Evolutionary conservation across 139 green algal species (phyloP).

Genomic region (Chlorella sp.): DNA sequence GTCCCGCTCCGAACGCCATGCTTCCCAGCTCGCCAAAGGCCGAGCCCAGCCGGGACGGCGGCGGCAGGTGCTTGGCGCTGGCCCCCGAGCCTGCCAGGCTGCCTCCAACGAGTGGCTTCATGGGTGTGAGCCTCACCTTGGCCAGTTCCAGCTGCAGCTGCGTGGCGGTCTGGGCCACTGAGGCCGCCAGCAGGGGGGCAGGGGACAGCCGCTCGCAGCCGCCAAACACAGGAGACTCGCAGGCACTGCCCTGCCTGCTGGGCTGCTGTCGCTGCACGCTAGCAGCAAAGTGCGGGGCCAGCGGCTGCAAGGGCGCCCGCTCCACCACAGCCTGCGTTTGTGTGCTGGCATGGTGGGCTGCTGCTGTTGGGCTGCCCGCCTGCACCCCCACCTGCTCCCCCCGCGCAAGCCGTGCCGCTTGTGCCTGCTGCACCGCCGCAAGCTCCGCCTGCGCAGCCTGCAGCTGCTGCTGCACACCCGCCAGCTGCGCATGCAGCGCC

Average conservation of each 20-base stretch:
- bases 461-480: conserved; percentile 13
- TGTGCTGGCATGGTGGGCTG: too few relatives aligned
- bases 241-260: not conserved
- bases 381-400: not conserved
- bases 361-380: not conserved
- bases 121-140: not conserved
- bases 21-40: not conserved
- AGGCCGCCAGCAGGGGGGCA: too few relatives aligned
- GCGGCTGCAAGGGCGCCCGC: too few relatives aligned
- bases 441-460: not conserved
- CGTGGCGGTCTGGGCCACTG: not conserved
- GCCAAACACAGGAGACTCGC: not conserved
- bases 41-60: not conserved
- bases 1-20: not conserved
- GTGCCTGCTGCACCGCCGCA: conserved; percentile 1
- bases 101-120: not conserved
- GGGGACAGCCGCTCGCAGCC: not conserved
- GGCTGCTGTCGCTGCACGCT: not conserved
- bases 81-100: not conserved
- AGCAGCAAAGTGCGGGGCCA: too few relatives aligned
- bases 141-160: conserved; percentile 32
- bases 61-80: too few relatives aligned
- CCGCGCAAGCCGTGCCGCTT: not conserved
- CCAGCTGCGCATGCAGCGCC: not conserved
- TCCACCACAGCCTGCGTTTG: too few relatives aligned